Conservation (phyloP, 441 rosid species). For the Kokia cookei region DNA sequence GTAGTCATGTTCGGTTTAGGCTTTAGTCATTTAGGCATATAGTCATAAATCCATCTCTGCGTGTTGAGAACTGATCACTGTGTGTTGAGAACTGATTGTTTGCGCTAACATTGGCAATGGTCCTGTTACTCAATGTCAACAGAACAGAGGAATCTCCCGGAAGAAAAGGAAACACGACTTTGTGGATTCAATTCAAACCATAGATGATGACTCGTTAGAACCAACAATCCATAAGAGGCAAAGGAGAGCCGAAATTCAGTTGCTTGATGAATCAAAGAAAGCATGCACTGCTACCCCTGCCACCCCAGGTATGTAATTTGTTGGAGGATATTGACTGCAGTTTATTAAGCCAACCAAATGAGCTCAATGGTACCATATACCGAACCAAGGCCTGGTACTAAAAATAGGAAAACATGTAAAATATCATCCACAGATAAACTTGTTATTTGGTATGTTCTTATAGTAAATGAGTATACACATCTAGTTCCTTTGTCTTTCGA, state of each 20-base stretch:
- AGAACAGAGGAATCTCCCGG: constrained; percentile 59
- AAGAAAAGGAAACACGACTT: constrained; percentile 30
- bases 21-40: neutral
- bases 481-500: neutral
- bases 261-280: constrained; percentile 11
- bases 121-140: constrained; percentile 5
- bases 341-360: neutral
- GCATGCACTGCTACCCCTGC: constrained; percentile 5
- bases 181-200: constrained; percentile 15
- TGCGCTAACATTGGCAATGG: neutral
- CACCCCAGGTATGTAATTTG: constrained; percentile 27
- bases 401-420: too few relatives aligned
- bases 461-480: neutral
- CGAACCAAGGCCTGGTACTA: neutral
- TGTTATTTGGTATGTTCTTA: neutral
- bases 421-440: neutral
- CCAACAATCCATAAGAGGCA: constrained; percentile 18
- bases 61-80: neutral
- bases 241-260: constrained; percentile 23
- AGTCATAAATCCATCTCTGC: neutral
- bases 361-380: neutral
- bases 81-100: neutral
- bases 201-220: constrained; percentile 12
- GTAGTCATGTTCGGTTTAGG: neutral
- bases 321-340: neutral